Evolutionary conservation across 169 alveolate genomes (phyloP).

Genomic region (Eimeria praecox): DNA sequence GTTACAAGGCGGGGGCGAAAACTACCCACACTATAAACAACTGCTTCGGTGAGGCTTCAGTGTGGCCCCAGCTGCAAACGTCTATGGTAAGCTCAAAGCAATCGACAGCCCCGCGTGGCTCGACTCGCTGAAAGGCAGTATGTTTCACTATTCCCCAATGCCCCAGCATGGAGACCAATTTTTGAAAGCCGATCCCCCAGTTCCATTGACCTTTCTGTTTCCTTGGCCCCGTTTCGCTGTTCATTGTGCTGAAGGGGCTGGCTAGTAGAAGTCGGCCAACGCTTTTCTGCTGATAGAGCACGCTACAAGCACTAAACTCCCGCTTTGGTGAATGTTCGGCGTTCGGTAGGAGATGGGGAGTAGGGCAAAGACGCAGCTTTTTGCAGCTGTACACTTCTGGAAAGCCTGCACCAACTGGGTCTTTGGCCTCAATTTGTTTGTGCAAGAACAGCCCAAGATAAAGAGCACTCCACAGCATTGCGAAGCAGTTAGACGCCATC

Average conservation of each 20-base stretch:
- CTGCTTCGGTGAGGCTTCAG: background rate
- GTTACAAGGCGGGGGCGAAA: background rate
- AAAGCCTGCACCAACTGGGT: background rate
- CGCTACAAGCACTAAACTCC: background rate
- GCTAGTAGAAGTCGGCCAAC: background rate
- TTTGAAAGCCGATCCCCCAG: background rate
- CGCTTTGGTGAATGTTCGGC: background rate
- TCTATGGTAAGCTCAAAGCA: background rate
- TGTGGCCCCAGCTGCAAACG: background rate
- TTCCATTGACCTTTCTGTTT: background rate
- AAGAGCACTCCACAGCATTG: background rate
- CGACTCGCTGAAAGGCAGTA: background rate
- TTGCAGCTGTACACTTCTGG: background rate
- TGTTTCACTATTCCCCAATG: background rate
- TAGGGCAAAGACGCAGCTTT: background rate
- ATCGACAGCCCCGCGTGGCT: background rate
- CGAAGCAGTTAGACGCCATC: background rate
- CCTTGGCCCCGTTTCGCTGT: background rate
- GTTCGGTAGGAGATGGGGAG: background rate
- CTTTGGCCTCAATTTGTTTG: background rate
- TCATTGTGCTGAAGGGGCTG: background rate
- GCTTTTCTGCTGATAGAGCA: background rate
- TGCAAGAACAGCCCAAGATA: background rate
- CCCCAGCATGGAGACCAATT: background rate
- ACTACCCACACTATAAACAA: background rate